These are phyloP conservation scores for Nakazawaea ernobii DNA, from an alignment of 805 yeast species.

Conservation along the genomic window DNA sequence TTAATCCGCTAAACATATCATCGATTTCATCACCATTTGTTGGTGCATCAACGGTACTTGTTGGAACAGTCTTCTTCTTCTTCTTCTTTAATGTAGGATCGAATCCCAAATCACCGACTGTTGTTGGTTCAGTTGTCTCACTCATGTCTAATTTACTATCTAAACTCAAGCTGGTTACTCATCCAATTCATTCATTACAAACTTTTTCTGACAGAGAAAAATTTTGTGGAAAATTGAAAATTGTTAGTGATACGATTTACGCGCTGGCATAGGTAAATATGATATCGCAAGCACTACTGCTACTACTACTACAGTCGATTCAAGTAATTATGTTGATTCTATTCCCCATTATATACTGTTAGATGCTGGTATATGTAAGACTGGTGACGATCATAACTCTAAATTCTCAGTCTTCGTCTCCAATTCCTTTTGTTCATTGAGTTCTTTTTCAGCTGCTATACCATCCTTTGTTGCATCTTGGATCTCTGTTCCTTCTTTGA, in stretches of 20 bases:
- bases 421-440: slow-evolving; percentile 12
- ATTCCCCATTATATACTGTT: background rate
- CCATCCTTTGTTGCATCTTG: slow-evolving; percentile 43
- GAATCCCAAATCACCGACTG: slow-evolving; percentile 48
- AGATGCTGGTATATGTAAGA: too few species aligned
- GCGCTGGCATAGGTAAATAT: background rate
- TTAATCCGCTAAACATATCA: slow-evolving; percentile 73
- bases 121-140: slow-evolving; percentile 13
- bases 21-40: slow-evolving; percentile 33
- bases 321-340: background rate
- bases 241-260: background rate
- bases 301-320: background rate
- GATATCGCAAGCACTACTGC: slow-evolving; percentile 7
- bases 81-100: slow-evolving; percentile 75
- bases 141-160: slow-evolving; percentile 16
- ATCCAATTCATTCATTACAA: background rate
- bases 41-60: slow-evolving; percentile 31
- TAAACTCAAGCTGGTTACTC: background rate
- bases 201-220: background rate
- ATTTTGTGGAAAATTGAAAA: background rate
- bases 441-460: slow-evolving; percentile 30
- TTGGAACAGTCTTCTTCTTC: slow-evolving; percentile 54
- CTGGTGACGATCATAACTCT: slow-evolving; percentile 14
- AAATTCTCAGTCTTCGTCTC: slow-evolving; percentile 24
- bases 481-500: slow-evolving; percentile 46